Percentiles rank a stretch among this genome's conserved stretches.
Evolutionary conservation across 306 rosid species (phyloP).

Genomic region (Glycyrrhiza uralensis): DNA sequence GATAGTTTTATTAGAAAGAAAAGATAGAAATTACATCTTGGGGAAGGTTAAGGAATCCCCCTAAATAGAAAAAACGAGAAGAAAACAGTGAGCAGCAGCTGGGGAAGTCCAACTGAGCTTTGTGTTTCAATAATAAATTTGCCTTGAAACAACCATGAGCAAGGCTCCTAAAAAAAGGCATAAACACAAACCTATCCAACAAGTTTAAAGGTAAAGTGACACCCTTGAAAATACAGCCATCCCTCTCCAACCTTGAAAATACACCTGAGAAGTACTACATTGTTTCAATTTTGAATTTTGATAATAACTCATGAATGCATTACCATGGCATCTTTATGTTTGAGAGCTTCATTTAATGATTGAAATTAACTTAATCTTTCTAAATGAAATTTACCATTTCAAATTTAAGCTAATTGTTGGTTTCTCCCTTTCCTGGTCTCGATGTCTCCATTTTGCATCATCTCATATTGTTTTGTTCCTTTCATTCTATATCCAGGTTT

Average conservation of each 20-base stretch:
- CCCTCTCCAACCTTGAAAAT: not conserved
- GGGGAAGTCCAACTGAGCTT: too few relatives aligned
- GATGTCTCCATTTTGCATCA: conserved; percentile 7
- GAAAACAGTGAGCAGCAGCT: too few relatives aligned
- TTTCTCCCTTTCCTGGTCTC: not conserved
- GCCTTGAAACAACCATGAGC: too few relatives aligned
- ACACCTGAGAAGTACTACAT: not conserved
- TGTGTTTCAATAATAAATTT: too few relatives aligned
- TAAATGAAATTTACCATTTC: not conserved
- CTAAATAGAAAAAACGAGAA: too few relatives aligned
- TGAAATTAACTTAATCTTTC: not conserved
- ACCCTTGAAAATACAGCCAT: too few relatives aligned
- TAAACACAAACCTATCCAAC: too few relatives aligned
- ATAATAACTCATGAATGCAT: not conserved
- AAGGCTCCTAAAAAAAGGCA: too few relatives aligned
- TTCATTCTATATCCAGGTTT: conserved; percentile 50
- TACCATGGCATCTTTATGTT: conserved; percentile 1
- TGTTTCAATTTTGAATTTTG: not conserved
- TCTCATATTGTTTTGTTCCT: conserved; percentile 9
- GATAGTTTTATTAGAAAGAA: too few relatives aligned
- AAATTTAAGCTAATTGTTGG: not conserved
- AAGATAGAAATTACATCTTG: too few relatives aligned
- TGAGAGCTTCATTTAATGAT: not conserved
- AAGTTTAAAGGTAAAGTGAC: too few relatives aligned
- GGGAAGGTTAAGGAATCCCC: too few relatives aligned